Base-by-base conservation (phyloP, 2,329 filamentous ascomycete species). In the Trichoderma pleuroti region DNA sequence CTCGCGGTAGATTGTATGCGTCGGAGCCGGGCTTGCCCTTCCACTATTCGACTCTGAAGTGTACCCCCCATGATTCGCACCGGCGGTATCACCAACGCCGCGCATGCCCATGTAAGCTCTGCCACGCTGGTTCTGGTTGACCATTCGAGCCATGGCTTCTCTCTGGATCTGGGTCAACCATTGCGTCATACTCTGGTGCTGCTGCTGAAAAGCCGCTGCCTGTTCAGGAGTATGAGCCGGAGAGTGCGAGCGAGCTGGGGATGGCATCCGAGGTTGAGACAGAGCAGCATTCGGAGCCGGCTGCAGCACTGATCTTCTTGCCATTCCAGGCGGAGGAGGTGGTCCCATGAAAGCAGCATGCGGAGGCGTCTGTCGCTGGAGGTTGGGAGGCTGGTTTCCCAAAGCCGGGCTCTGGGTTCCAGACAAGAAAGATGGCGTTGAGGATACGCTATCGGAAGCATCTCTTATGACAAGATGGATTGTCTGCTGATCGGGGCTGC, bases 401-500 rank as follows among this genome's bases (percentile, higher is more conserved):
- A 74, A 66, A 28, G 74, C 73, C 52, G 73, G 79, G 73, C 75
- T 81, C 42, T 73, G 77, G 71, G 73, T 77, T 72, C 71, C 76
- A 70, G 71, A 75, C 54, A 72, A 72, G 68, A 72, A 63, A 21
- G 75, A 70, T 54, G 77, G 76, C 21, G 75, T 77, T 11, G 78
- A 66, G 21, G 78, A 71, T 24, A 76, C 77, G 39, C 74, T 72
- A 28, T 82, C 80, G 39, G 73, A 70, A 10, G 75, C 60, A 60
- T 83, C 84, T 73, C 85, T 80, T 57, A 88, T 78, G 26, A 87
- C 86, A 12, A 88, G 80, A 74, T 88, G 86, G 21, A 88, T 82
- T 1, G 85, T 86, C 72, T 88, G 85, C 69, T 83, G 81, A 59
- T 86, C 83, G 49, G 79, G 78, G 26, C 76, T 80, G 52, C 80